phyloP scores from a whole-genome alignment of 805 yeast genomes.

The Metschnikowia noctiluminum region DNA sequence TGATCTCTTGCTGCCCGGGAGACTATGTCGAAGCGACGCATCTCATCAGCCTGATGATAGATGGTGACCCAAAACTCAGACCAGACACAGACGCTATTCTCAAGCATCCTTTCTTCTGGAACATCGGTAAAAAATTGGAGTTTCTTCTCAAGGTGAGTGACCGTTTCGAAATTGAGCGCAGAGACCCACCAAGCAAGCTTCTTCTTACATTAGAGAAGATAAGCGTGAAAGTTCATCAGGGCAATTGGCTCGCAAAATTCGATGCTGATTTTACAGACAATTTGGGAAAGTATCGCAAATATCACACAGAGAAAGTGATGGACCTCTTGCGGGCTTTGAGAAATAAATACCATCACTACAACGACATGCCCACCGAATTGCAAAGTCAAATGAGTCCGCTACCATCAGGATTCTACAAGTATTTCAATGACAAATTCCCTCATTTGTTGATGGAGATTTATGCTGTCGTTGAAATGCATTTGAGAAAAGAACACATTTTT shows the following conservation, averaged over 20 bases:
- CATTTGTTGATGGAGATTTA: constrained; percentile 72
- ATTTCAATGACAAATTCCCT: constrained; percentile 77
- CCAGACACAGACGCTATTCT: constrained; percentile 69
- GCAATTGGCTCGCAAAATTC: constrained; percentile 76
- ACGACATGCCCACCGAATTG: constrained; percentile 75
- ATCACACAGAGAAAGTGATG: constrained; percentile 71
- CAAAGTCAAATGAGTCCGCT: constrained; percentile 67
- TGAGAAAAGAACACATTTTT: constrained; percentile 64
- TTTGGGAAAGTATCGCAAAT: constrained; percentile 87
- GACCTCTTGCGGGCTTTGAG: constrained; percentile 86
- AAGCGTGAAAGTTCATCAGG: constrained; percentile 32
- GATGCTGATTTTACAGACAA: constrained; percentile 75
- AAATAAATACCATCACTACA: constrained; percentile 91
- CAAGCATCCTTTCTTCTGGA: constrained; percentile 90
- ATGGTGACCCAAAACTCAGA: constrained; percentile 59
- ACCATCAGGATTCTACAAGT: constrained; percentile 80
- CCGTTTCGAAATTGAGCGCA: constrained; percentile 77
- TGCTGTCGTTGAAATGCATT: constrained; percentile 51
- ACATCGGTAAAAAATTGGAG: constrained; percentile 65
- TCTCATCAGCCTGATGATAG: constrained; percentile 70
- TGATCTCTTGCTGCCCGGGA: constrained; percentile 38
- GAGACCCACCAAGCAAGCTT: constrained; percentile 73
- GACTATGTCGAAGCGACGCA: constrained; percentile 66
- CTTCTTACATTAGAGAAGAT: constrained; percentile 55
- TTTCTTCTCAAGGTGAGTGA: constrained; percentile 87